Conservation (phyloP, 2,329 filamentous ascomycete species). For the Sphaceloma murrayae region DNA sequence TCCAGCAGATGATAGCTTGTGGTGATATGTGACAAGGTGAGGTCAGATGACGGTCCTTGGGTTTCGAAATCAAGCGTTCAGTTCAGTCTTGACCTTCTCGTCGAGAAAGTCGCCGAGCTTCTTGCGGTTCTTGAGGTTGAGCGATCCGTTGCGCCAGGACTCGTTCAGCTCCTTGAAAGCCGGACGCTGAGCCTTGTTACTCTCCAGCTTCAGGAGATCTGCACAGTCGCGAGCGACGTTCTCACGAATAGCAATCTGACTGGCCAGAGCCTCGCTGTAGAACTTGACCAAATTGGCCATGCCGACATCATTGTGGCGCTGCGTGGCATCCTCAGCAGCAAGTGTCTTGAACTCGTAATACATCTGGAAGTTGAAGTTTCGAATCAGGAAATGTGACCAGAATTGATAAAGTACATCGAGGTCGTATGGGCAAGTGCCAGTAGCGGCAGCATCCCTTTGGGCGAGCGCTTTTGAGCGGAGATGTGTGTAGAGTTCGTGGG, state of each 20-base stretch:
- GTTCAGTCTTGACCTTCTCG: constrained; percentile 41
- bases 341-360: constrained; percentile 63
- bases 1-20: too few relatives aligned
- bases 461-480: constrained; percentile 42
- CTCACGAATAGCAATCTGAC: constrained; percentile 42
- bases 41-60: too few relatives aligned
- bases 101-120: constrained; percentile 46
- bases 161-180: constrained; percentile 44
- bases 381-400: constrained; percentile 63
- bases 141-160: constrained; percentile 45
- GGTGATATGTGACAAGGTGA: too few relatives aligned
- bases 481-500: constrained; percentile 40
- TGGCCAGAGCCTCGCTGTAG: constrained; percentile 50
- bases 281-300: constrained; percentile 55
- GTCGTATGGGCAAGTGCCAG: constrained; percentile 43
- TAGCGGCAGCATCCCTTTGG: constrained; percentile 38
- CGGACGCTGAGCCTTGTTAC: constrained; percentile 31
- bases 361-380: constrained; percentile 65
- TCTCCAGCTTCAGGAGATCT: constrained; percentile 43
- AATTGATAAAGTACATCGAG: constrained; percentile 63
- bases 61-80: constrained; percentile 32
- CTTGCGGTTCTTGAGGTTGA: constrained; percentile 49
- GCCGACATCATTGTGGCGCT: constrained; percentile 45
- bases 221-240: constrained; percentile 48
- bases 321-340: constrained; percentile 54